Percentiles rank a stretch among this genome's conserved stretches.
These are phyloP conservation scores for Trichoderma sp. DNA, from an alignment of 2,329 filamentous ascomycete species.

Conservation along the genomic window DNA sequence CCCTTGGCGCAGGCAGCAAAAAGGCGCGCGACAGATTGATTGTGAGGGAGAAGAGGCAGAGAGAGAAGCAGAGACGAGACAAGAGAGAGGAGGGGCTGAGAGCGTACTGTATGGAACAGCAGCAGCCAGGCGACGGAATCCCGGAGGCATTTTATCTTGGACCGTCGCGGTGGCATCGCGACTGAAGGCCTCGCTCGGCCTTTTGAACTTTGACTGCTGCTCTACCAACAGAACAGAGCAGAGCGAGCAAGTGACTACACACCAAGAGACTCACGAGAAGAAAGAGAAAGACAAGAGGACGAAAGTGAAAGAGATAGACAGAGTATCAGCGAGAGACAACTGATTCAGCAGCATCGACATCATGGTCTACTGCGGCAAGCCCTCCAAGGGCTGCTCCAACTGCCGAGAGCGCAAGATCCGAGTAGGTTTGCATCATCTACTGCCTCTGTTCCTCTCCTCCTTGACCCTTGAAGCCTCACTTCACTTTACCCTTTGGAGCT, in stretches of 20 bases:
- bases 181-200: not conserved
- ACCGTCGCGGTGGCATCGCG: not conserved
- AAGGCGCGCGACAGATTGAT: not conserved
- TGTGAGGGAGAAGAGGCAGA: not conserved
- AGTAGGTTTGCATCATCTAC: constrained; percentile 41
- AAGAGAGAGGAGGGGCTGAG: not conserved
- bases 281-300: not conserved
- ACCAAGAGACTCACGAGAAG: not conserved
- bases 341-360: not conserved
- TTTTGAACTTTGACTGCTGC: not conserved
- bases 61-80: not conserved
- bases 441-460: not conserved
- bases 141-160: not conserved
- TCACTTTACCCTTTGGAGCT: not conserved
- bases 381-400: constrained; percentile 57
- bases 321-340: not conserved
- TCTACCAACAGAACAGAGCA: not conserved
- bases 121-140: not conserved
- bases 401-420: constrained; percentile 59
- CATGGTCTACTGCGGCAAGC: constrained; percentile 61
- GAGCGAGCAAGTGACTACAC: not conserved
- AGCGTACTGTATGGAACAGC: not conserved
- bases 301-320: not conserved
- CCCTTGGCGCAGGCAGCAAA: not conserved
- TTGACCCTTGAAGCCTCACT: too few species aligned